A percentile compares a stretch with the other conserved stretches of the same genome.
These are phyloP conservation scores for Panaeolus papilionaceus DNA, from an alignment of 768 basidiomycete genomes.

Conservation along the genomic window DNA sequence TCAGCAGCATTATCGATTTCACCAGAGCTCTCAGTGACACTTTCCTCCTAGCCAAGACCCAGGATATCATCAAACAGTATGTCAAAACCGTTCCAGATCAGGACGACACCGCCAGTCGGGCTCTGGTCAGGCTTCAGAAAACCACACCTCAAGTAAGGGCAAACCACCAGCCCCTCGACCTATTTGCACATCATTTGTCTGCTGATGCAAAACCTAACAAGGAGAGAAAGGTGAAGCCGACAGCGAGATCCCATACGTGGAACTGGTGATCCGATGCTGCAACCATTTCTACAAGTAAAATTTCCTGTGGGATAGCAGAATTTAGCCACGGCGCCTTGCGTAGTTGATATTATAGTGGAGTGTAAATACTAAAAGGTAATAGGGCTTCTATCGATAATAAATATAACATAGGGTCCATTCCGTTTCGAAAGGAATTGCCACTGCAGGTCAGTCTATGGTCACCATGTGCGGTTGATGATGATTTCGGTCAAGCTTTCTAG, in stretches of 20 bases:
- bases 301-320: not conserved
- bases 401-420: constrained; percentile 10
- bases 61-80: constrained; percentile 34
- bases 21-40: constrained; percentile 35
- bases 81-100: constrained; percentile 26
- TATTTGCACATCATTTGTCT: not conserved
- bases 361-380: constrained; percentile 10
- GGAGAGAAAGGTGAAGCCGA: not conserved
- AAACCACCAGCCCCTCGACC: not conserved
- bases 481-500: constrained; percentile 73
- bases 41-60: constrained; percentile 35
- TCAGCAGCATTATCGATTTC: constrained; percentile 38
- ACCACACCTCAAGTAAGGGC: not conserved
- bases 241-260: not conserved
- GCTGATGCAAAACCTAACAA: not conserved
- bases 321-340: not conserved
- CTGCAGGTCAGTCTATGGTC: constrained; percentile 17
- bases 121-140: constrained; percentile 30
- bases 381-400: constrained; percentile 12
- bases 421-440: constrained; percentile 20
- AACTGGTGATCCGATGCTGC: not conserved
- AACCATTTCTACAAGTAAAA: not conserved
- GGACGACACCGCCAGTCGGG: constrained; percentile 33
- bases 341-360: constrained; percentile 10
- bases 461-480: constrained; percentile 68